These are phyloP conservation scores for Ophiostoma tasmaniense DNA, from an alignment of 2,329 filamentous ascomycete species.

Conservation along the genomic window DNA sequence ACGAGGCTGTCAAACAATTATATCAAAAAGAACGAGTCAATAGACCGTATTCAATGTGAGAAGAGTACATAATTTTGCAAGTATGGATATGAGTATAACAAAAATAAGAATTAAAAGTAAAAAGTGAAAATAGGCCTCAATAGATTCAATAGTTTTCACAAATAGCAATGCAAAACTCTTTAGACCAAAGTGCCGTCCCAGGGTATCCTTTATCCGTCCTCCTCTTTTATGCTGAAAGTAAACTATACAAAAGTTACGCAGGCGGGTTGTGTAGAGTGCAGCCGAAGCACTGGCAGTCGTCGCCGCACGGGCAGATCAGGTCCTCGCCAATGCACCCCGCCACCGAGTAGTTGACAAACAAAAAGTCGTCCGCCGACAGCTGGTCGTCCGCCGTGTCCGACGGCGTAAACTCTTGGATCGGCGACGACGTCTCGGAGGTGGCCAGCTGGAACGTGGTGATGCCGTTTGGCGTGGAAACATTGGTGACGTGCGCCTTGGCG, in stretches of 20 bases:
- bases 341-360: slow-evolving; percentile 41
- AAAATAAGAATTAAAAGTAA: background rate
- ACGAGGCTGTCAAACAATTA: background rate
- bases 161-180: background rate
- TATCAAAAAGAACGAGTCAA: background rate
- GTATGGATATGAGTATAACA: background rate
- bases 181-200: background rate
- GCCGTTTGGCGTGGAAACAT: background rate
- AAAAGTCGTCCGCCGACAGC: slow-evolving; percentile 45
- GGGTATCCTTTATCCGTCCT: background rate
- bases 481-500: background rate
- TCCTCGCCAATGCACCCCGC: slow-evolving; percentile 23
- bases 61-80: background rate
- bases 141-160: background rate
- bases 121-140: background rate
- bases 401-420: slow-evolving; percentile 35
- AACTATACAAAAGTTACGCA: background rate
- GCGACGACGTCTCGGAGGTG: slow-evolving; percentile 10
- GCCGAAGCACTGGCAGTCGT: slow-evolving; percentile 57
- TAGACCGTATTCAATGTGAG: background rate
- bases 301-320: slow-evolving; percentile 50
- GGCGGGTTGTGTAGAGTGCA: slow-evolving; percentile 55
- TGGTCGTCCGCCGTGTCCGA: slow-evolving; percentile 44
- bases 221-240: no score
- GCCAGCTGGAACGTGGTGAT: slow-evolving; percentile 4